Conservation (phyloP, 495 filamentous ascomycete genomes). For the Lophiotrema nucula region DNA sequence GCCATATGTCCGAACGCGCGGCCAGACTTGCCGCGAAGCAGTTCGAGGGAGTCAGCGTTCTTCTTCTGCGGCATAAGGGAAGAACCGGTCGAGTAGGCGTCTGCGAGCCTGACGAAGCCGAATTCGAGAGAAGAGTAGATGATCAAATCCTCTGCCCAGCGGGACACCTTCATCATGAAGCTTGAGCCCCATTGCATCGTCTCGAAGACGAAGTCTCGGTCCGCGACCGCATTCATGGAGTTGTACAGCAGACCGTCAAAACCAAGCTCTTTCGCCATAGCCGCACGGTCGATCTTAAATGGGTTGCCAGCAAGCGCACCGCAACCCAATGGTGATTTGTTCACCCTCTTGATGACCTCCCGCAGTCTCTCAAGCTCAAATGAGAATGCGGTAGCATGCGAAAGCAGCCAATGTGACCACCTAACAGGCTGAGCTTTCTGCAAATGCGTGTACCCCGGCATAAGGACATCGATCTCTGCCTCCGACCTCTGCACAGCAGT, state of each 20-base stretch:
- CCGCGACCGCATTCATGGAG: constrained; percentile 76
- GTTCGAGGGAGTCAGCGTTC: constrained; percentile 79
- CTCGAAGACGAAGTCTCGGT: constrained; percentile 89
- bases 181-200: constrained; percentile 84
- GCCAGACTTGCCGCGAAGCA: constrained; percentile 83
- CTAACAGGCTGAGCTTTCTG: constrained; percentile 89
- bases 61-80: constrained; percentile 93
- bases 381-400: constrained; percentile 72
- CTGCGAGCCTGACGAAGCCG: constrained; percentile 76
- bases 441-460: constrained; percentile 82
- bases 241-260: constrained; percentile 82
- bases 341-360: constrained; percentile 72
- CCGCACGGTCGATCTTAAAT: constrained; percentile 84
- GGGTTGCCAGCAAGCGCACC: constrained; percentile 91
- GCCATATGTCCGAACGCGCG: constrained; percentile 85
- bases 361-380: constrained; percentile 77
- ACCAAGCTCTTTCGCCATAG: constrained; percentile 84
- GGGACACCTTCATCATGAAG: constrained; percentile 82
- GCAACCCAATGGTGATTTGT: constrained; percentile 74
- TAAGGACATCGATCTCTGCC: constrained; percentile 64
- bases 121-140: constrained; percentile 84
- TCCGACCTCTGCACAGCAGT: constrained; percentile 74
- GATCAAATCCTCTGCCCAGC: constrained; percentile 88
- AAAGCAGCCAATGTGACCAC: constrained; percentile 85
- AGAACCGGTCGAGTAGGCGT: constrained; percentile 81